Base-by-base conservation (phyloP, 768 basidiomycete species). In the Lactifluus rugatus region DNA sequence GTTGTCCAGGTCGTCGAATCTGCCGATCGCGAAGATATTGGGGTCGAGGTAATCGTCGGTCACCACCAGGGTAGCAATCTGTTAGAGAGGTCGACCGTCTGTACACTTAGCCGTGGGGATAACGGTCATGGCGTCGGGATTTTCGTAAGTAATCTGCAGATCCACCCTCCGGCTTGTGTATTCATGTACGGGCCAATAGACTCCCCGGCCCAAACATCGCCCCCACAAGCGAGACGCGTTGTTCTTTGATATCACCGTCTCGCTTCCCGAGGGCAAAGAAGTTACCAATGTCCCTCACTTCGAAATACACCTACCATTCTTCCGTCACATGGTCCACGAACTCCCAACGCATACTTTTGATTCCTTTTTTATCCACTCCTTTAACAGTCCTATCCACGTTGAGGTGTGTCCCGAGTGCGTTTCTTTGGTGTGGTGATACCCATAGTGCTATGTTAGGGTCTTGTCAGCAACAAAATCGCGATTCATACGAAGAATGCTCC, bases 211-310 rank as follows among this genome's bases (percentile, higher is more conserved):
- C 37, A 32, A 17, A 13, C 56, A 16, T 5, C 48, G 17, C 44
- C 54, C 26, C 25, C 28, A 17, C 5, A 16, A 51, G 17, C n/a
- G 23, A 4, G 45, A 52, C 25, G 2, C 16, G 31, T 17, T 61
- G 19, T 59, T 48, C 51, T 51, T 58, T 46, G 41, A 52, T 16
- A 31, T 61, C n/a, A 61, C 56, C 3, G 46, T 61, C 37, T 48
- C 39, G 9, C 55, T 61, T 25, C 60, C 60, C 19, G n/a, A 58
- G 26, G 57, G 37, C 21, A 21, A 41, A 16, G 50, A 42, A 8
- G 23, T 61, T 5, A 47, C 10, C 39, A 19, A n/a, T 14, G 34
- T 61, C 11, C 50, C 60, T 6, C 19, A 21, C 26, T 61, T 61
- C 19, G 41, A 46, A 46, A 61, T 57, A 17, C 17, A n/a, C 23